A percentile compares a stretch with the other conserved stretches of the same genome.
These are phyloP conservation scores for Myriosclerotinia scirpicola DNA, from an alignment of 2,329 filamentous ascomycete species.

Conservation along the genomic window DNA sequence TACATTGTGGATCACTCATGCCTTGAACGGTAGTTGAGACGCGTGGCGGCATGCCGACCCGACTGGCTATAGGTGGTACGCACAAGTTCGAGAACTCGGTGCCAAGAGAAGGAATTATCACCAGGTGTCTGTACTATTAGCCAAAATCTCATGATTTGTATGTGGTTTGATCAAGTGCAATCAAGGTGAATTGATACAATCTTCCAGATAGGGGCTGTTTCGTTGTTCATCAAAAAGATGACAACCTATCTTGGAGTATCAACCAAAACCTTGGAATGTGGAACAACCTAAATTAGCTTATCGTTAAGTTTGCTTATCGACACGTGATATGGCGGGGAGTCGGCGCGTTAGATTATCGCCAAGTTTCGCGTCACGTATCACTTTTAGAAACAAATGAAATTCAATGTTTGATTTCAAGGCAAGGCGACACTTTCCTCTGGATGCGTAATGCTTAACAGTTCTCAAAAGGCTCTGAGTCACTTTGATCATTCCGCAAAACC, in stretches of 20 bases:
- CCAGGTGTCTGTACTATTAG: background rate
- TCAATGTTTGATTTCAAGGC: background rate
- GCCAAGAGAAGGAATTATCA: too few relatives aligned
- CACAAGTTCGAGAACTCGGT: background rate
- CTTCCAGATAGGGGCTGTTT: background rate
- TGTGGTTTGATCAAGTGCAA: background rate
- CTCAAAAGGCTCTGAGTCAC: constrained; percentile 23
- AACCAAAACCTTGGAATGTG: too few relatives aligned
- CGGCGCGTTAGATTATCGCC: constrained; percentile 5
- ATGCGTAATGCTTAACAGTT: background rate
- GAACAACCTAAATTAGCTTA: background rate
- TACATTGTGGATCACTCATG: too few relatives aligned
- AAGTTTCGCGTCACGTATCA: constrained; percentile 14
- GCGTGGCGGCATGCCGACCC: background rate
- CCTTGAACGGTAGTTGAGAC: too few relatives aligned
- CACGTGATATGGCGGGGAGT: constrained; percentile 14
- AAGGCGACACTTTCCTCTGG: background rate
- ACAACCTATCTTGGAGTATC: too few relatives aligned
- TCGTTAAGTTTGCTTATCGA: background rate
- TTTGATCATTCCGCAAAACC: constrained; percentile 4
- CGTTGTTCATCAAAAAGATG: background rate
- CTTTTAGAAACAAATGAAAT: background rate
- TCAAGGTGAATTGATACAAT: background rate
- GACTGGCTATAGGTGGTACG: background rate
- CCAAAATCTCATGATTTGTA: background rate